Conservation (phyloP, 352 stramenopile genomes). For the Phytopythium cucurbitacearum region DNA sequence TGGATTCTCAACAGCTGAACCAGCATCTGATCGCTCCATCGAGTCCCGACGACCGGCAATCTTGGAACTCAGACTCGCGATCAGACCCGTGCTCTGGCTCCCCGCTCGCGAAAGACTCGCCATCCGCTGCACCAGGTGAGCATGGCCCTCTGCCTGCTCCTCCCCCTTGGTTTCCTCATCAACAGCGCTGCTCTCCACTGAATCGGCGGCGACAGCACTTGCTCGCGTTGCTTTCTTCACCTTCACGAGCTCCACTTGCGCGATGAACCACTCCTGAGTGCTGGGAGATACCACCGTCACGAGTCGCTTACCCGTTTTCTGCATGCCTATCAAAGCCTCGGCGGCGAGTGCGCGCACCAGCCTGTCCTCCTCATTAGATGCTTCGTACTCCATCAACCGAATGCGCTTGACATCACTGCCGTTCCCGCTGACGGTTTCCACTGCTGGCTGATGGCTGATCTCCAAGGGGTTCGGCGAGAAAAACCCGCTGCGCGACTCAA, state of each 20-base stretch:
- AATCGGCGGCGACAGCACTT: constrained; percentile 8
- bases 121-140: constrained; percentile 71
- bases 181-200: background rate
- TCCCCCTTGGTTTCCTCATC: constrained; percentile 11
- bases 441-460: constrained; percentile 20
- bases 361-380: constrained; percentile 9
- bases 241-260: constrained; percentile 65
- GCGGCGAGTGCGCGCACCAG: constrained; percentile 34
- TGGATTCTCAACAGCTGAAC: background rate
- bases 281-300: constrained; percentile 46
- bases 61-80: constrained; percentile 49
- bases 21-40: constrained; percentile 9
- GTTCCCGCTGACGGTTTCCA: constrained; percentile 15
- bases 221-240: constrained; percentile 58
- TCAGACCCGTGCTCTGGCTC: constrained; percentile 46
- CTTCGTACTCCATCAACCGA: constrained; percentile 18
- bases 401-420: constrained; percentile 45
- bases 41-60: constrained; percentile 13
- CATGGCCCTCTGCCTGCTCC: constrained; percentile 24
- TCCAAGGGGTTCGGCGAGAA: constrained; percentile 58
- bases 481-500: constrained; percentile 18
- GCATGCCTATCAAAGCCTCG: constrained; percentile 55
- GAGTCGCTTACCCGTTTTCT: constrained; percentile 48
- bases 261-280: constrained; percentile 58
- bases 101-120: constrained; percentile 57